A percentile compares a stretch with the other conserved stretches of the same genome.
These are phyloP conservation scores for Yamadazyma phyllophila DNA, from an alignment of 805 yeast species.

Conservation along the genomic window DNA sequence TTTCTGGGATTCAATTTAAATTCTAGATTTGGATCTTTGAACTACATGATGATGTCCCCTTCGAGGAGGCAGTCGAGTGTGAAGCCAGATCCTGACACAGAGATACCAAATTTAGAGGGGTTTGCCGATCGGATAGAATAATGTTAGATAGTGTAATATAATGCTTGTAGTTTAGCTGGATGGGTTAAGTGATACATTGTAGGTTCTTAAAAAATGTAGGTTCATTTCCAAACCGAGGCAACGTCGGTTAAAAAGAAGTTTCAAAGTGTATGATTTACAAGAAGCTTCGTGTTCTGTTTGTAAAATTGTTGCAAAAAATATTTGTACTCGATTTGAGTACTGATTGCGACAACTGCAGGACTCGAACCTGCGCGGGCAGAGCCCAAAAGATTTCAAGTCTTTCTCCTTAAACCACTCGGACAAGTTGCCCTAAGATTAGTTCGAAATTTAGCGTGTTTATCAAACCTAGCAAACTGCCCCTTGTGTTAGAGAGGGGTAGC, in stretches of 20 bases:
- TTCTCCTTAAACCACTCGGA: constrained; percentile 50
- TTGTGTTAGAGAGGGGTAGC: too few relatives aligned
- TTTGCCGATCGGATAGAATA: constrained; percentile 12
- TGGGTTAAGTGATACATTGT: neutral
- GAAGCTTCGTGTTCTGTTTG: too few relatives aligned
- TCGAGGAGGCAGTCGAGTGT: constrained; percentile 8
- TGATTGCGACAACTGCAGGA: constrained; percentile 46
- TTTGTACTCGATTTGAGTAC: constrained; percentile 15
- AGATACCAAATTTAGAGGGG: constrained; percentile 13
- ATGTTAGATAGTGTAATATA: constrained; percentile 3
- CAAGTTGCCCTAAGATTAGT: too few relatives aligned
- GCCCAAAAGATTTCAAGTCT: constrained; percentile 50
- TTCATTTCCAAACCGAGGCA: too few relatives aligned
- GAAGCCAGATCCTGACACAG: constrained; percentile 6
- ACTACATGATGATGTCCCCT: constrained; percentile 8
- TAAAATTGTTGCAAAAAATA: neutral
- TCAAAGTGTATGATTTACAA: too few relatives aligned
- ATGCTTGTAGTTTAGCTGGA: neutral
- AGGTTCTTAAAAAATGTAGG: neutral
- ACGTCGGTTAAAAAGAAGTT: too few relatives aligned
- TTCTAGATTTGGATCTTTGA: constrained; percentile 10
- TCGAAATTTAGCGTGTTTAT: too few relatives aligned
- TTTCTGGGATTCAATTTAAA: constrained; percentile 9
- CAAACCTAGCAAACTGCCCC: too few relatives aligned
- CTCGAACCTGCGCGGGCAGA: constrained; percentile 51